These are phyloP conservation scores for Colletotrichum caudatum DNA, from an alignment of 2,329 filamentous ascomycete species.

Conservation along the genomic window DNA sequence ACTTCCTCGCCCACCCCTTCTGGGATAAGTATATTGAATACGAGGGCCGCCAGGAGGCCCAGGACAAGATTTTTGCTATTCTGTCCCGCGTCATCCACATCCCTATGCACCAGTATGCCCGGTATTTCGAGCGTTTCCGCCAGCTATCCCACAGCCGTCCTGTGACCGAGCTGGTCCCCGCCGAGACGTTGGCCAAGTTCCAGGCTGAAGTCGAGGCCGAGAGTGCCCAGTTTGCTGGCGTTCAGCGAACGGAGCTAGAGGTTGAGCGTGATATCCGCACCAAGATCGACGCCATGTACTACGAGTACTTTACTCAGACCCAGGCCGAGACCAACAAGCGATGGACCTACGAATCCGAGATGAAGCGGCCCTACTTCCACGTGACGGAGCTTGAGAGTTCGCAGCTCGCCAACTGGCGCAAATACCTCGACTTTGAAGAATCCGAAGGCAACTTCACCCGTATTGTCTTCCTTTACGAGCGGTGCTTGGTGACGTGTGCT, in stretches of 20 bases:
- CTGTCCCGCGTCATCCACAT: slow-evolving; percentile 86
- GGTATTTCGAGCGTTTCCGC: slow-evolving; percentile 93
- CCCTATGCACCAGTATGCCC: slow-evolving; percentile 94
- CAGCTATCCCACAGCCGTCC: slow-evolving; percentile 80
- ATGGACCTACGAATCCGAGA: slow-evolving; percentile 94
- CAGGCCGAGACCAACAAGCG: slow-evolving; percentile 91
- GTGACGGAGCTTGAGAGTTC: slow-evolving; percentile 90
- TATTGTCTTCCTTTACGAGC: slow-evolving; percentile 88
- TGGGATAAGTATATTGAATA: slow-evolving; percentile 99
- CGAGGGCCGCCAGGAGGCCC: slow-evolving; percentile 88
- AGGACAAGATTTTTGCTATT: slow-evolving; percentile 87
- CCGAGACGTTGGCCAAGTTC: slow-evolving; percentile 76
- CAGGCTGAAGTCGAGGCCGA: slow-evolving; percentile 79
- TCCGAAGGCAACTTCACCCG: slow-evolving; percentile 80
- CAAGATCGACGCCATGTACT: slow-evolving; percentile 83
- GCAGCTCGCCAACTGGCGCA: slow-evolving; percentile 91
- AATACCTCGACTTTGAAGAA: slow-evolving; percentile 97
- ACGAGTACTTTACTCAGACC: slow-evolving; percentile 83
- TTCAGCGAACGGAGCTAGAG: slow-evolving; percentile 77
- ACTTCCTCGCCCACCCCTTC: slow-evolving; percentile 94
- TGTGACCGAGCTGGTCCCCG: slow-evolving; percentile 76
- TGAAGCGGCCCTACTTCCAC: slow-evolving; percentile 97
- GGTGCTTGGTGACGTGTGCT: slow-evolving; percentile 91
- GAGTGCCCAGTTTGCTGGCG: slow-evolving; percentile 62
- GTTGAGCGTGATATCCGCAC: slow-evolving; percentile 84